Evolutionary conservation across 306 rosid genomes (phyloP).

Genomic region (Dicorynia guianensis): DNA sequence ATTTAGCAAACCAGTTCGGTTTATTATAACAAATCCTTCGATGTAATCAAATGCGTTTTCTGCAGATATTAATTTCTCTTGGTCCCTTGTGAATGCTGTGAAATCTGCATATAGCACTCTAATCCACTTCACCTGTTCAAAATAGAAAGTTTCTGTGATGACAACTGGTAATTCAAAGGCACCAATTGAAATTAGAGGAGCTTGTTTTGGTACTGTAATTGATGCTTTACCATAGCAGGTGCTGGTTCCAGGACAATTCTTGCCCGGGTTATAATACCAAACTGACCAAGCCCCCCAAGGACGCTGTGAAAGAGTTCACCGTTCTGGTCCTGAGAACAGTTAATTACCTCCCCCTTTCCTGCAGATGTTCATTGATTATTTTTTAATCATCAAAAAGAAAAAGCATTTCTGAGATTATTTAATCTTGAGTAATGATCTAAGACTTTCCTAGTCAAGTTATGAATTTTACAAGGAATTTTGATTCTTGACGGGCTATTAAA

Average conservation of each 20-base stretch:
- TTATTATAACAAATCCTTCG: slow-evolving; percentile 93
- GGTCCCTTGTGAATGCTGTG: slow-evolving; percentile 71
- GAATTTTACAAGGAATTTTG: not conserved
- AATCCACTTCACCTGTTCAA: slow-evolving; percentile 56
- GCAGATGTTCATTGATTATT: slow-evolving; percentile 47
- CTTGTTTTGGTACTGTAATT: slow-evolving; percentile 25
- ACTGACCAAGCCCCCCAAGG: slow-evolving; percentile 98
- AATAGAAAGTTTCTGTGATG: slow-evolving; percentile 4
- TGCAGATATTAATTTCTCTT: slow-evolving; percentile 74
- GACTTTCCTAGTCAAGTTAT: slow-evolving; percentile 24
- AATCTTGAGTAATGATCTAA: not conserved
- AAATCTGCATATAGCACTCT: slow-evolving; percentile 68
- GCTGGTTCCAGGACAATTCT: slow-evolving; percentile 85
- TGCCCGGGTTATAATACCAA: slow-evolving; percentile 92
- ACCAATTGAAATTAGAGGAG: slow-evolving; percentile 1
- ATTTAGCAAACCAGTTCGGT: slow-evolving; percentile 87
- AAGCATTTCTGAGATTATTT: not conserved
- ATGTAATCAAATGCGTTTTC: slow-evolving; percentile 73
- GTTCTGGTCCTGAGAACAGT: slow-evolving; percentile 79
- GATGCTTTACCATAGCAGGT: slow-evolving; percentile 64
- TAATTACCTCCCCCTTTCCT: slow-evolving; percentile 89
- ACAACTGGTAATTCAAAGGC: not conserved
- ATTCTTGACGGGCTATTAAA: not conserved
- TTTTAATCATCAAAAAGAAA: slow-evolving; percentile 30
- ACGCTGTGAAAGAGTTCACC: slow-evolving; percentile 83